Evolutionary conservation across 805 yeast species (phyloP).

Genomic region (Ogataea dorogensis): DNA sequence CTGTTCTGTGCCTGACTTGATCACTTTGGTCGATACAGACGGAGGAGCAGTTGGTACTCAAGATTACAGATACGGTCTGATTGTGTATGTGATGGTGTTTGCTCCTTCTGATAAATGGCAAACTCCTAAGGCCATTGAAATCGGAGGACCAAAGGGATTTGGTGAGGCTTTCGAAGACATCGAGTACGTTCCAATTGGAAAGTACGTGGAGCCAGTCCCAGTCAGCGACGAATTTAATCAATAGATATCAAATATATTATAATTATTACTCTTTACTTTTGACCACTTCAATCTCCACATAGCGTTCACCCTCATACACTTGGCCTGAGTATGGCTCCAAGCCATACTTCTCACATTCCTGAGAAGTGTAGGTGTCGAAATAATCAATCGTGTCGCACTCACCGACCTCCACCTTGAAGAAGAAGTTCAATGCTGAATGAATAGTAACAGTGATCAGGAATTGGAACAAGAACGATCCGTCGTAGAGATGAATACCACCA

Average conservation of each 20-base stretch:
- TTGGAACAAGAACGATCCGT: conserved; percentile 44
- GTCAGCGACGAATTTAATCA: conserved; percentile 12
- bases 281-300: background rate
- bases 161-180: conserved; percentile 34
- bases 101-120: conserved; percentile 37
- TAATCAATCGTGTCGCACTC: conserved; percentile 34
- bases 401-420: conserved; percentile 28
- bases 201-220: conserved; percentile 23
- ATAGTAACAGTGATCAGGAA: conserved; percentile 39
- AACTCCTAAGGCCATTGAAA: conserved; percentile 35
- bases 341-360: conserved; percentile 33
- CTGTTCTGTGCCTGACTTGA: conserved; percentile 43
- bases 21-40: conserved; percentile 38
- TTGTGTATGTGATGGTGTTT: conserved; percentile 39
- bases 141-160: conserved; percentile 41
- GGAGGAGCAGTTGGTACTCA: conserved; percentile 47
- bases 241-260: background rate
- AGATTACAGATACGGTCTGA: conserved; percentile 42
- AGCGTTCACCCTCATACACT: conserved; percentile 3
- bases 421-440: conserved; percentile 33
- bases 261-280: background rate
- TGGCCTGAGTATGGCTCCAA: conserved; percentile 24
- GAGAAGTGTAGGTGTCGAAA: conserved; percentile 31
- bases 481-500: conserved; percentile 42
- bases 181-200: conserved; percentile 38